Base-by-base conservation (phyloP, 257 asterid species). In the Jacaranda copaia region DNA sequence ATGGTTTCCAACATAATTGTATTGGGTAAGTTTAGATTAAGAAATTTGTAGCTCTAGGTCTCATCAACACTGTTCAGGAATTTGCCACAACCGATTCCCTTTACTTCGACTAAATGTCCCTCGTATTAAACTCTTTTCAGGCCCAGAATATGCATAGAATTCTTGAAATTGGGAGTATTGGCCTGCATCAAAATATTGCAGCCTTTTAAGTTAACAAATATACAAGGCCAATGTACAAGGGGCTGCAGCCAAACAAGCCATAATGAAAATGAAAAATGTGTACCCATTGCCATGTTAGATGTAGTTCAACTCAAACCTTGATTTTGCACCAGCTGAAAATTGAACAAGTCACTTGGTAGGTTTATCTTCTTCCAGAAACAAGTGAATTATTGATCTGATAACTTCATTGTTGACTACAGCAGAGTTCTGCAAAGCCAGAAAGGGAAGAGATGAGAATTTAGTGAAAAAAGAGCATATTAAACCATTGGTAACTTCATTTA, bases 341-440 rank as follows among this genome's bases (percentile, higher is more conserved):
- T 53, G 66, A 68, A 70, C 48, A 75, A 4, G 49, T 81, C 76
- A 82, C 61, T 69, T 62, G 46, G 78, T 49, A n/a, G 77, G 88
- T 83, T 95, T 95, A 72, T 93, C 96, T 90, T 95, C 98, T 74
- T 93, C 98, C 39, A 91, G 80, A 78, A 95, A 88, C 87, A 95
- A 82, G 72, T 93, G 98, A 48, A 91, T 85, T 75, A 95, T 93
- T 25, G 98, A 91, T 76, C 82, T 84, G 63, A 95, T 88, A 72
- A 95, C 97, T 86, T 93, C 97, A 78, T 82, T 85, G 46, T 90
- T 88, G 35, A 71, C 79, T 42, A 85, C 80, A 8, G 84, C 75
- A 64, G 88, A 77, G 70, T 76, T 83, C 90, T 88, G 85, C 82
- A 79, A 65, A 48, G 45, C 70, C 84, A 57, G 62, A 53, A 70